Evolutionary conservation across 1,284 basidiomycete genomes (phyloP), one percentile per base, ranked within the genome.

Genomic region (Pseudozyma tsukubaensis): DNA sequence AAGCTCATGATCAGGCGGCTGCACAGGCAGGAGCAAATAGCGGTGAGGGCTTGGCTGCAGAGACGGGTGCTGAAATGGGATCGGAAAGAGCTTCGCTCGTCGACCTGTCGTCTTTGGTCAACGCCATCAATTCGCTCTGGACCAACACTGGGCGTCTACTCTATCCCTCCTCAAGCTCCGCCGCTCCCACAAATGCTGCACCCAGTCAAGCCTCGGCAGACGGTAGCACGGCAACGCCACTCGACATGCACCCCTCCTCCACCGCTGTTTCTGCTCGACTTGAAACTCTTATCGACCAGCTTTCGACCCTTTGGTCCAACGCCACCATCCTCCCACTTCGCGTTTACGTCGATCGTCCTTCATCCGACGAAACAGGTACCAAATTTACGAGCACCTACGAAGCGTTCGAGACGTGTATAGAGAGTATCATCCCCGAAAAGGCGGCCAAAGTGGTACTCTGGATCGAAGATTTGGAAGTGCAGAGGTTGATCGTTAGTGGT

Each of bases 91-190:
- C 50, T 3, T 53, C 65, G 11, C 29, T 75, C 0, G 63, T 76
- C 19, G 64, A 70, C n/a, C 55, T 73, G 0, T 63, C 65, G 3
- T 63, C 64, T 19, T 59, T 76, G 2, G 66, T 72, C 35, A 50
- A 51, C 0, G 74, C 74, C 7, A 68, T 76, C 61, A 76, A 76
- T 29, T 69, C 70, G 52, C 53, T 76, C 24, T 76, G 74, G 74
- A 63, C 61, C 36, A 69, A 60, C 42, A 76, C 74, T 1, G 71
- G 70, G 7, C 40, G 70, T 3, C 18, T 76, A 12, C 54, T 76
- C 44, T 69, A 66, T 21, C 70, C 74, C 1, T 58, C 72, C 19
- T 21, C 60, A 7, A 35, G 34, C 11, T 11, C 50, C 2, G 21
- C 19, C 18, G 35, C 55, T 12, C 37, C 16, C 29, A 29, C 48